Evolutionary conservation across 2,329 filamentous ascomycete species (phyloP), one percentile per base, ranked within the genome.

Genomic region (Lecanicillium sp.): DNA sequence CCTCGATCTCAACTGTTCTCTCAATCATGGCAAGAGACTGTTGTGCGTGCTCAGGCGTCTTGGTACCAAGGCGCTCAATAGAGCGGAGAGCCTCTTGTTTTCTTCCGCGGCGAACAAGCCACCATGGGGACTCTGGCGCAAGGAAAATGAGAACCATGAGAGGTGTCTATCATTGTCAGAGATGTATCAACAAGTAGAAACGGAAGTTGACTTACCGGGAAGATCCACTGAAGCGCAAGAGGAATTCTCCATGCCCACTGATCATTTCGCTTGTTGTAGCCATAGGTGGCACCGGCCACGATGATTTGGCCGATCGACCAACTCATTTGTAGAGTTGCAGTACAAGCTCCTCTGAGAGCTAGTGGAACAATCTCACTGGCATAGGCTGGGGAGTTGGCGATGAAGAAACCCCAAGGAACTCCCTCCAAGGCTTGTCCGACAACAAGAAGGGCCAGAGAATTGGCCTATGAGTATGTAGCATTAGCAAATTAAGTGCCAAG

Each of bases 301-400:
- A 80, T 74, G 50, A 80, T 78, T 15, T 62, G 57, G 12, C 75
- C 75, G 46, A 80, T 72, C 4, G 73, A 70, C 75, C 75, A 80
- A 59, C 72, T 73, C 75, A 80, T 79, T 52, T 80, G 75, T 53
- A 79, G 48, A 60, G 73, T 78, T 49, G 73, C 70, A 2, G 75
- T 79, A 12, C 63, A 65, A 31, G 72, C 68, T 41, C 69, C 75
- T 53, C 75, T 62, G 31, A 80, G 60, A 47, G 60, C 57, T 28
- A 80, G 62, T 1, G 75, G 75, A 9, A 76, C 72, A 35, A 80
- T 75, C 52, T 80, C 75, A 46, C 60, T 63, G 54, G 70, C 73
- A 59, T 79, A 78, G 3, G 75, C 75, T 2, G 75, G 75, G 9
- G 75, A 65, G 53, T 77, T 77, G 50, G 75, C 73, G 45, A 78